Percentiles rank a stretch among this genome's conserved stretches.
Evolutionary conservation across 208 protist species (phyloP).

Genomic region (Angomonas ambiguus): DNA sequence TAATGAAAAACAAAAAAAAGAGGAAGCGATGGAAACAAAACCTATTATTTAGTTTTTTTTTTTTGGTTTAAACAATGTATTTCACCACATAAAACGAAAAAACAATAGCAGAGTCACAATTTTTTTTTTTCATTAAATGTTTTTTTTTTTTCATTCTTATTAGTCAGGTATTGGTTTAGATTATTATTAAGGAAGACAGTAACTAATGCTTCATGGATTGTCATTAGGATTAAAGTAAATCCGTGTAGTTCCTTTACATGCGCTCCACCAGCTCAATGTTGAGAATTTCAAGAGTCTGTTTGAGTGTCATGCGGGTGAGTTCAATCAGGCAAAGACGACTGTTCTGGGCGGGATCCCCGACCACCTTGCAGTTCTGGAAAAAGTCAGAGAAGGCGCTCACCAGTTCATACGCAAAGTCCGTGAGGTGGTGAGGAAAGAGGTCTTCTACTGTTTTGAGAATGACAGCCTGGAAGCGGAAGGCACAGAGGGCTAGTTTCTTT

Average conservation of each 20-base stretch:
- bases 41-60: background rate
- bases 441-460: constrained; percentile 87
- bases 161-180: no score
- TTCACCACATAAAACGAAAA: background rate
- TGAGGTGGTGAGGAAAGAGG: constrained; percentile 92
- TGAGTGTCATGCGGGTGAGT: constrained; percentile 84
- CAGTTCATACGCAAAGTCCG: constrained; percentile 95
- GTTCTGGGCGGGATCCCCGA: constrained; percentile 77
- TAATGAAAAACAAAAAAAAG: background rate
- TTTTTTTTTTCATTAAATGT: background rate
- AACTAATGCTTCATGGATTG: no score
- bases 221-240: no score
- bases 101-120: background rate
- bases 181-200: no score
- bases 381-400: constrained; percentile 93
- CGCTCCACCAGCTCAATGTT: constrained; percentile 88
- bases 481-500: constrained; percentile 81
- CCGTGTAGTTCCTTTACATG: constrained; percentile 44
- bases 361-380: constrained; percentile 91
- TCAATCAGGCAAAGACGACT: constrained; percentile 91
- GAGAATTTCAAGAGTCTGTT: constrained; percentile 89
- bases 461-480: constrained; percentile 85
- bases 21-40: background rate
- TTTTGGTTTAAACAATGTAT: background rate
- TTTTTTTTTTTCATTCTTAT: no score